Evolutionary conservation across 441 rosid genomes (phyloP), one percentile per base, ranked within the genome.

Genomic region (Adansonia grandidieri): DNA sequence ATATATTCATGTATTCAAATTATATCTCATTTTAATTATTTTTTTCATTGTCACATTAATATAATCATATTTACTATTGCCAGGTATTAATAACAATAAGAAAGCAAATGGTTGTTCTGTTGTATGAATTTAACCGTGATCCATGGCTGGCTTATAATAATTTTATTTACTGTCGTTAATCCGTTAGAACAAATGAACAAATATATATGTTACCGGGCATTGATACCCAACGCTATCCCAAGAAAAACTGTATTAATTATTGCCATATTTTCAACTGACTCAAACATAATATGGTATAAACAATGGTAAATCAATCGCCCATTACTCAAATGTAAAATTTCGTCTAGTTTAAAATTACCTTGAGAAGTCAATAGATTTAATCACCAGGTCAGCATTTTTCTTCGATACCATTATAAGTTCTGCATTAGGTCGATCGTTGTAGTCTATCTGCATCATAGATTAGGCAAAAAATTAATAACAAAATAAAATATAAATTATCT

Each of bases 401-500:
- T 85, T 94, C 53, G 97, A 88, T 79, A 85, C 85, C 64, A 92
- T 81, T 77, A 94, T 85, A 67, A 90, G 90, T 85, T 94, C 97
- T 5, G 96, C 97, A 72, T 96, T 94, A 13, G 95, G 97, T 58
- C 88, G 74, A 81, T 94, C 97, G 48, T 96, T 96, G 80, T 92
- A 86, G 14, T 91, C 87, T 68, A 96, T 82, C 99, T 93, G 92
- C 87, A 84, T 19, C 64, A 80, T 15, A 71, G 17, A 62, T 28
- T 13, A 14, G 22, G 44, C 40, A 28, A n/a, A 54, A n/a, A 11
- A 37, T 44, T 48, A 58, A 14, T 13, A 20, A 58, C 6, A 42
- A 50, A 50, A 19, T 19, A 24, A 4, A 62, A 22, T 20, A 20
- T 2, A 5, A 6, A 7, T 24, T 48, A 47, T 9, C 44, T 70